Evolutionary conservation across 352 stramenopile species (phyloP).

Genomic region (Globisporangium spinosum): DNA sequence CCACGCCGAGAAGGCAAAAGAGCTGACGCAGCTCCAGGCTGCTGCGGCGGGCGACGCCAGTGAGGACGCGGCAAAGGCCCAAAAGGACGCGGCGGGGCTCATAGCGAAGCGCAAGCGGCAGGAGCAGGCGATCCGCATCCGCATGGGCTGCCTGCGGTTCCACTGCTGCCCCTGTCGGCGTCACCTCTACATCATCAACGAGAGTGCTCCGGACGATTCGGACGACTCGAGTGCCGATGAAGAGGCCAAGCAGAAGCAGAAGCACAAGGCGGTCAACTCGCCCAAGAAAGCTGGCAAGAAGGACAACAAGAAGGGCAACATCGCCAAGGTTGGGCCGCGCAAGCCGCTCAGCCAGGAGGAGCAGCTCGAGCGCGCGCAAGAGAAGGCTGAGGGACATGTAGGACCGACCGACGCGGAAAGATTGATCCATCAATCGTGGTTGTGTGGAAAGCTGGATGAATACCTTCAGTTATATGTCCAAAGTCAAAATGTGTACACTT

Average conservation of each 20-base stretch:
- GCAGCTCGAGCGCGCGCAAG: constrained; percentile 55
- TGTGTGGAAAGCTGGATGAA: neutral
- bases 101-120: constrained; percentile 47
- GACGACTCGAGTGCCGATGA: constrained; percentile 33
- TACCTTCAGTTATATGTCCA: no score
- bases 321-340: constrained; percentile 48
- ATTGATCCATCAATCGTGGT: constrained; percentile 15
- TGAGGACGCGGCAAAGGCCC: constrained; percentile 27
- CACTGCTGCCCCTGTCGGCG: constrained; percentile 61
- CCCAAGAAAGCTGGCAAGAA: constrained; percentile 20
- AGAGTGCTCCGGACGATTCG: constrained; percentile 25
- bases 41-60: constrained; percentile 23
- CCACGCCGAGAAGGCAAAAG: constrained; percentile 37
- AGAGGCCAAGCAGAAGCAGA: constrained; percentile 26
- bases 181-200: constrained; percentile 53
- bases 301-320: constrained; percentile 41
- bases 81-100: constrained; percentile 27
- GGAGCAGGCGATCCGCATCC: constrained; percentile 49
- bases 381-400: constrained; percentile 63
- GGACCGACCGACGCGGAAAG: constrained; percentile 56
- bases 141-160: constrained; percentile 67
- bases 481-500: no score
- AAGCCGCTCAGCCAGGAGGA: constrained; percentile 70
- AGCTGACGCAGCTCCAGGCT: constrained; percentile 32
- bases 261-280: constrained; percentile 4